Base-by-base conservation (phyloP, 1,284 basidiomycete species). In the Pseudozyma hubeiensis region DNA sequence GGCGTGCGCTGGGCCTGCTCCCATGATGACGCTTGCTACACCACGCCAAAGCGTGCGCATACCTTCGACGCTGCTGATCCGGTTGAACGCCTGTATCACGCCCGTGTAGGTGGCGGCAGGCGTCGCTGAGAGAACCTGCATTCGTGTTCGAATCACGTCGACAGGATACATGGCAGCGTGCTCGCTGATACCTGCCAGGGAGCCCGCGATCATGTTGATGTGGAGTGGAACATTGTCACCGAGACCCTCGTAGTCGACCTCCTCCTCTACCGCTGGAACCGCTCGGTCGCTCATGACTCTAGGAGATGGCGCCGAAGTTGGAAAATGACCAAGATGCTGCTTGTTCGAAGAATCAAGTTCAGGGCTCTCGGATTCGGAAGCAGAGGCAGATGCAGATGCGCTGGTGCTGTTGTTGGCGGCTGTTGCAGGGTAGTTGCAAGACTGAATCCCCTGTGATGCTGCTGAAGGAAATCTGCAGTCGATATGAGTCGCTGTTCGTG, bases 161-260 rank as follows among this genome's bases (percentile, higher is more conserved):
- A 99, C 88, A 4, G 97, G 97, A 84, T 93, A 99, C 92, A 99
- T 99, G 84, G 97, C 93, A 30, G 95, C 93, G 86, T 99, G 97
- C 86, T 99, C 97, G 58, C 94, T 94, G 80, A 99, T 99, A 68
- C 97, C 97, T 77, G 97, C 96, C 85, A 99, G 87, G 49, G 94
- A 94, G 61, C 97, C 97, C 30, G 97, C 97, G 81, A 94, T 87
- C 97, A 99, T 99, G 86, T 95, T 97, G 75, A 97, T 92, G 24
- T 81, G 78, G 14, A 83, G 63, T 37, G 82, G 82, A 6, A 77
- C 77, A 57, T 80, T 79, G 45, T 58, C 59, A 14, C 79, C 79
- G 16, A 84, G 76, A 9, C 78, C 80, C 57, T 84, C 82, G 52
- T 84, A 84, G 55, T 84, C 82, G 46, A 81, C 58, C 64, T 84